Evolutionary conservation across 441 rosid species (phyloP).

Genomic region (Mallotus repandus): DNA sequence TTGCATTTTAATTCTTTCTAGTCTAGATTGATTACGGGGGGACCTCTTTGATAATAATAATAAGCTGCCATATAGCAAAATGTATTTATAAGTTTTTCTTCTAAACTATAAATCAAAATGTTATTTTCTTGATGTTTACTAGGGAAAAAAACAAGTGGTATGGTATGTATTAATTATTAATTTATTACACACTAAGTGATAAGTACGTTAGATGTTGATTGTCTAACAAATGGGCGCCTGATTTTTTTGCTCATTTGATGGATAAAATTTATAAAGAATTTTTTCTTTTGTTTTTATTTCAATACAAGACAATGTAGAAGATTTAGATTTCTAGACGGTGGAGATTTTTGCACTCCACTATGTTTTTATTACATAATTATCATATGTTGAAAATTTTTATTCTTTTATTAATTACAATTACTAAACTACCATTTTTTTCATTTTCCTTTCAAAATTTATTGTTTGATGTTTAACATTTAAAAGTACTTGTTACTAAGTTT

Average conservation of each 20-base stretch:
- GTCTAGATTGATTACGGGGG: constrained; percentile 6
- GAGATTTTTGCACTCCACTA: too few species aligned
- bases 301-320: too few species aligned
- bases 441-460: too few species aligned
- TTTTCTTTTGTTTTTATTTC: too few species aligned
- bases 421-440: too few species aligned
- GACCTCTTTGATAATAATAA: constrained; percentile 15
- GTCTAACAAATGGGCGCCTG: neutral
- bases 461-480: too few species aligned
- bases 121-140: constrained; percentile 15
- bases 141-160: neutral
- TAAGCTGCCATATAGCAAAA: neutral
- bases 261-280: neutral
- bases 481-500: too few species aligned
- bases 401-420: too few species aligned
- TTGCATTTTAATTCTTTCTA: neutral
- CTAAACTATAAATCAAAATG: constrained; percentile 1
- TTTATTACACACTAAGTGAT: neutral
- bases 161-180: neutral
- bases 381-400: too few species aligned
- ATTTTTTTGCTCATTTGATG: neutral
- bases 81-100: neutral
- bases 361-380: too few species aligned
- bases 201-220: constrained; percentile 11
- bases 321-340: too few species aligned